Evolutionary conservation across 257 asterid species (phyloP), one percentile per base, ranked within the genome.

Genomic region (Prunella vulgaris): DNA sequence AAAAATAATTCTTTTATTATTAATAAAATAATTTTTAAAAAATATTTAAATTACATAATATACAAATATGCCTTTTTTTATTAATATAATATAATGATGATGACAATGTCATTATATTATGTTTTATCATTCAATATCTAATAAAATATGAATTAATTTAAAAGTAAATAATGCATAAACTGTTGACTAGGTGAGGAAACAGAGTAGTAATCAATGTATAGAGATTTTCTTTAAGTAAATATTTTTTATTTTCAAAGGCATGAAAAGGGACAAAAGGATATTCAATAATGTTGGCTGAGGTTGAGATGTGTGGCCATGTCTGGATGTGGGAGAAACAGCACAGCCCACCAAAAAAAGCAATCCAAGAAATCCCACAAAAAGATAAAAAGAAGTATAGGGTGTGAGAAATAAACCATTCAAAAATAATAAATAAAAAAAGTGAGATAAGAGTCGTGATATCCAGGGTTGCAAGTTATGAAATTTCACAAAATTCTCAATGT

Each of bases 281-380:
- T 5, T 40, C 12, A 40, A 64, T 18, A 27, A 12, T 25, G 52
- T 15, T 24, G 60, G 60, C 46, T 9, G 20, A 22, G 33, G 17
- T 54, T 46, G 53, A 38, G 69, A 63, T 54, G 66, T 44, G 30
- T 42, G 61, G 58, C 78, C 78, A 74, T 59, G 14, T 64, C 56
- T 21, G 40, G 15, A 49, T 60, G 74, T 49, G 21, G 37, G 28
- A 18, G 40, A 59, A 66, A 70, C 67, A 53, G 48, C 42, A n/a
- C 27, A 21, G 60, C 66, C 78, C 44, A 68, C 71, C n/a, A 71
- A 60, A 66, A 67, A 18, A 1, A 12, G 42, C 73, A 28, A 60
- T 75, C 79, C 52, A 51, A 35, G 24, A 18, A 28, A 51, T 20
- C 51, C 49, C 17, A 42, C 18, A 13, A 24, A 57, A 12, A 57